Conservation (phyloP, 2,329 filamentous ascomycete genomes). For the Falciphora oryzae region DNA sequence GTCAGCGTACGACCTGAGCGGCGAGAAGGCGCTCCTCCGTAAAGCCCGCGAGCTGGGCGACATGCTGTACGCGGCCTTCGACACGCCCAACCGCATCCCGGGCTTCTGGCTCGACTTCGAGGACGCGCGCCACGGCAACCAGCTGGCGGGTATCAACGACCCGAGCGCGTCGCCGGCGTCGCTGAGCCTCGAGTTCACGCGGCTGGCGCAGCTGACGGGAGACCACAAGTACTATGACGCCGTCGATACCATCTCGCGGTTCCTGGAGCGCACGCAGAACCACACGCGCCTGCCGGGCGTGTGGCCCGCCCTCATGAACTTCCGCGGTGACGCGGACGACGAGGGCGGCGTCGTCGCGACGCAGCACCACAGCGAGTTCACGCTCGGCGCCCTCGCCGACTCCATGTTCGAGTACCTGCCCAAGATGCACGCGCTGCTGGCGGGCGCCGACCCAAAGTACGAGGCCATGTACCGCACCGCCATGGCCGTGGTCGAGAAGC, state of each 20-base stretch:
- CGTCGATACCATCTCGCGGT: constrained; percentile 64
- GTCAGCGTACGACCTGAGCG: constrained; percentile 45
- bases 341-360: neutral
- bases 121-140: constrained; percentile 27
- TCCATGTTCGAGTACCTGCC: constrained; percentile 55
- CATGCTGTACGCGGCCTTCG: constrained; percentile 45
- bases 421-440: constrained; percentile 60
- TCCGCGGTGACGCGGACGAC: constrained; percentile 30
- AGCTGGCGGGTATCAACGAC: constrained; percentile 29
- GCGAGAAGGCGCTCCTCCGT: constrained; percentile 34
- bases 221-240: constrained; percentile 70
- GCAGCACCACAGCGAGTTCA: constrained; percentile 37
- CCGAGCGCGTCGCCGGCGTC: constrained; percentile 44
- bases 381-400: constrained; percentile 49
- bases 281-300: constrained; percentile 67
- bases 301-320: constrained; percentile 64
- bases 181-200: constrained; percentile 64
- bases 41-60: constrained; percentile 48
- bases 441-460: constrained; percentile 56
- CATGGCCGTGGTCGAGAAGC: constrained; percentile 52
- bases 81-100: constrained; percentile 47
- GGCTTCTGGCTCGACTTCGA: constrained; percentile 51
- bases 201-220: constrained; percentile 63
- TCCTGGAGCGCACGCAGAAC: constrained; percentile 63
- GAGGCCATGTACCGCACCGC: constrained; percentile 56